Conservation (phyloP, 202 grass and related monocot species). For the Miscanthus sacchariflorus region DNA sequence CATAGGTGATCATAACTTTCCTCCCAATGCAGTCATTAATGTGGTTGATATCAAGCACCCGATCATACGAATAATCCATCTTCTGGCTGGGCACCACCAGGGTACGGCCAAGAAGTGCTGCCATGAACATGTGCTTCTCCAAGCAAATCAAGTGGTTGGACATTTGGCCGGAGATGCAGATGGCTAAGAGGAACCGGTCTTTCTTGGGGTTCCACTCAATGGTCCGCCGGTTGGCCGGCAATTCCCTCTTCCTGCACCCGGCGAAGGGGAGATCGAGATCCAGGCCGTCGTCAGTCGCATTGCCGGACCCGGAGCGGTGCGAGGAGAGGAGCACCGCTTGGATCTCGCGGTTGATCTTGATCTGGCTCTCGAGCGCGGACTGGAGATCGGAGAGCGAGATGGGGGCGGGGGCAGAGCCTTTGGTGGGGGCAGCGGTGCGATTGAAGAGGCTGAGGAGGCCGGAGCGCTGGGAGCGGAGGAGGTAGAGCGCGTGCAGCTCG, state of each 20-base stretch:
- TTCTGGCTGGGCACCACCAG: constrained; percentile 82
- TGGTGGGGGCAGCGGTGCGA: constrained; percentile 42
- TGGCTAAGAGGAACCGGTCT: constrained; percentile 71
- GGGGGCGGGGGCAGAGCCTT: constrained; percentile 32
- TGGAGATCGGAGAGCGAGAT: constrained; percentile 62
- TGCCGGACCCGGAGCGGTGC: constrained; percentile 50
- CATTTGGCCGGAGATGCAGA: constrained; percentile 94
- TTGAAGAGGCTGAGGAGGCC: constrained; percentile 76
- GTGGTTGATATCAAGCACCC: constrained; percentile 80
- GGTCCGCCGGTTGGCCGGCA: constrained; percentile 62
- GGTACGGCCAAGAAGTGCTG: constrained; percentile 72
- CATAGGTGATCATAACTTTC: constrained; percentile 82
- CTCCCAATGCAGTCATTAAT: constrained; percentile 82
- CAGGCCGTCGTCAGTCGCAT: constrained; percentile 47
- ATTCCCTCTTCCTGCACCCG: constrained; percentile 60
- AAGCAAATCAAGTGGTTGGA: constrained; percentile 98
- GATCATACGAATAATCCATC: constrained; percentile 77
- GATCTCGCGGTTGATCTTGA: constrained; percentile 90
- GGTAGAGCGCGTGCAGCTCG: constrained; percentile 80
- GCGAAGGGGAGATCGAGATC: constrained; percentile 60
- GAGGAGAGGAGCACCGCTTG: constrained; percentile 71
- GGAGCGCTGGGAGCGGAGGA: constrained; percentile 77
- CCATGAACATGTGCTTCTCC: constrained; percentile 99
- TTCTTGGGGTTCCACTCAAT: constrained; percentile 97
- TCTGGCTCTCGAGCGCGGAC: constrained; percentile 64